These are phyloP conservation scores for Excoecaria cochinchinensis DNA, from an alignment of 345 rosid species.

Conservation along the genomic window DNA sequence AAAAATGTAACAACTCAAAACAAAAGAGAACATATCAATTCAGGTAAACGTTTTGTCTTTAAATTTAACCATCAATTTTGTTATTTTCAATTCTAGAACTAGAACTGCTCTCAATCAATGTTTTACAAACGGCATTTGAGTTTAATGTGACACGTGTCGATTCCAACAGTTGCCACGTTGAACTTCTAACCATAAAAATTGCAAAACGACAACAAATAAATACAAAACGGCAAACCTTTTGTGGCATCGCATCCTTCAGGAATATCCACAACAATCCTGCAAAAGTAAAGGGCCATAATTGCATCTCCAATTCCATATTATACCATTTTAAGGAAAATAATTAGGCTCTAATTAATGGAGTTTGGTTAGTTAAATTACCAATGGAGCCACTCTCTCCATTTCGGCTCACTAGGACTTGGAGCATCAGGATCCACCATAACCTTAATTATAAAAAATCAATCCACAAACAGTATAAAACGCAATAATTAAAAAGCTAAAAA, in stretches of 20 bases:
- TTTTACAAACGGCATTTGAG: no score
- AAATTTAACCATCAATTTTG: no score
- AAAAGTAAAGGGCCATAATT: not conserved
- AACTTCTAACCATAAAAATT: not conserved
- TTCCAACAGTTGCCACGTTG: no score
- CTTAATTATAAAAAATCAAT: not conserved
- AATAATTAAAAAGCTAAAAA: not conserved
- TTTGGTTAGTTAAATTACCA: slow-evolving; percentile 12
- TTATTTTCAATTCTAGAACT: no score
- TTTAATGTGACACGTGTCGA: no score
- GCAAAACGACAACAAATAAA: not conserved
- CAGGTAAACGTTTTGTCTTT: no score
- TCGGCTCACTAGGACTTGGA: slow-evolving; percentile 41
- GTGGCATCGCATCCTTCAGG: slow-evolving; percentile 38
- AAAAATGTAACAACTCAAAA: no score
- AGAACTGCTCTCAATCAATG: no score
- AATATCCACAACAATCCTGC: slow-evolving; percentile 45
- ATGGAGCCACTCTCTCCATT: slow-evolving; percentile 32
- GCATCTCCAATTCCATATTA: not conserved
- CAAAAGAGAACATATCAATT: no score
- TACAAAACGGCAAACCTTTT: slow-evolving; percentile 25
- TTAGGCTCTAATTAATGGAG: no score
- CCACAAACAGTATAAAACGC: not conserved
- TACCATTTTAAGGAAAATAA: not conserved
- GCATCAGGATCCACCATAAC: slow-evolving; percentile 42